Conservation (phyloP, 2,329 filamentous ascomycete genomes). For the Calonectria naviculata region DNA sequence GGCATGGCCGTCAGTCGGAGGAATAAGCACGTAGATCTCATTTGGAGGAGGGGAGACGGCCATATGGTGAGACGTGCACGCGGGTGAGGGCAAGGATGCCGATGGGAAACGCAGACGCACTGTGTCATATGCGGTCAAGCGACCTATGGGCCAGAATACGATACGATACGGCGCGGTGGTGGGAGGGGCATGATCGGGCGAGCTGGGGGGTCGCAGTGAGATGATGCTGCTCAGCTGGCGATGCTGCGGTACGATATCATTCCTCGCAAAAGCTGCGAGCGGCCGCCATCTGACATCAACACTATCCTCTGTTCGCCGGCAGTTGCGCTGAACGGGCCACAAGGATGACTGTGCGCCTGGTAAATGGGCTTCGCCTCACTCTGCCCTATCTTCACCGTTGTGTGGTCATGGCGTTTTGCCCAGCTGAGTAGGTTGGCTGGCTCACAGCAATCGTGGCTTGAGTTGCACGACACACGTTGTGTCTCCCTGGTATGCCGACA, state of each 20-base stretch:
- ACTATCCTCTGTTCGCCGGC: slow-evolving; percentile 23
- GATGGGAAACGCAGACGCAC: slow-evolving; percentile 26
- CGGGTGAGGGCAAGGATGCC: slow-evolving; percentile 38
- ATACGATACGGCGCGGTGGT: slow-evolving; percentile 11
- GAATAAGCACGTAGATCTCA: slow-evolving; percentile 36
- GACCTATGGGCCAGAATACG: slow-evolving; percentile 29
- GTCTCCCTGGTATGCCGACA: slow-evolving; percentile 25
- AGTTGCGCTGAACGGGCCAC: slow-evolving; percentile 23
- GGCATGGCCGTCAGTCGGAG: slow-evolving; percentile 4
- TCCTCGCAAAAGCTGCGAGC: slow-evolving; percentile 27
- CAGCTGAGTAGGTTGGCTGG: slow-evolving; percentile 34
- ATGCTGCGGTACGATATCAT: slow-evolving; percentile 13
- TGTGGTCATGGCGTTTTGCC: slow-evolving; percentile 30
- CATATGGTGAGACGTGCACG: slow-evolving; percentile 41
- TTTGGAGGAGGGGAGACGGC: slow-evolving; percentile 30
- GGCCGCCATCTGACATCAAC: slow-evolving; percentile 37
- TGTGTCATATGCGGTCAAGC: slow-evolving; percentile 38
- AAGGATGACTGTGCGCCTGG: slow-evolving; percentile 31
- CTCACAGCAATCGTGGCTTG: slow-evolving; percentile 31
- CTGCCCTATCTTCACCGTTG: slow-evolving; percentile 12
- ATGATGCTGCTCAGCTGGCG: slow-evolving; percentile 25
- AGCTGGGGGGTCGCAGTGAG: slow-evolving; percentile 21
- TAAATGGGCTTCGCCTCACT: slow-evolving; percentile 3
- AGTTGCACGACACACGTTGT: slow-evolving; percentile 31
- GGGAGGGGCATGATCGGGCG: slow-evolving; percentile 5